Base-by-base conservation (phyloP, 176 grass and related monocot species). In the Saccharum spontaneum region DNA sequence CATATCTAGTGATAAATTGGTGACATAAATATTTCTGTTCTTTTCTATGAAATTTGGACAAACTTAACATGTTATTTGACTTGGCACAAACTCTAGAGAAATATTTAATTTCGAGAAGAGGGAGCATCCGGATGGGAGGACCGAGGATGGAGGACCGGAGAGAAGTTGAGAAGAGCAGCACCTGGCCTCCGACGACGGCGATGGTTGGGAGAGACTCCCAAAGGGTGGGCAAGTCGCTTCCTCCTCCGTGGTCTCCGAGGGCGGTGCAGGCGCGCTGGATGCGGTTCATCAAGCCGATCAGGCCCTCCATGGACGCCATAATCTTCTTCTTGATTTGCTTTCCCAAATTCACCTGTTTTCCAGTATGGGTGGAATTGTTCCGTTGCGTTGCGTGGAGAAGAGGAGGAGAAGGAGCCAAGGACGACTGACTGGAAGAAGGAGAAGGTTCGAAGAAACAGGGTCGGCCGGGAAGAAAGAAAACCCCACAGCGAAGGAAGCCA, bases 161-260 rank as follows among this genome's bases (percentile, higher is more conserved):
- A 50, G 24, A 30, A 73, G 50, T 74, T 33, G 23, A 65, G 15
- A 40, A 12, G 48, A 76, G 64, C 55, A 54, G 31, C 16, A 94
- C 93, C 90, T 95, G 93, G 85, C 90, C 90, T 41, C 93, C 93
- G 69, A 95, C 90, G 73, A 95, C 93, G 77, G 87, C 93, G 23
- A 94, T 91, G 24, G 93, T 86, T 28, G 93, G 93, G 48, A 94
- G 93, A 2, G 87, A 84, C 72, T 94, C 93, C 93, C 93, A 94
- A 24, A 94, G 93, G 2, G 93, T 90, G 49, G 93, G 90, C 59
- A 90, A 64, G 72, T 79, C 76, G 76, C 48, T 67, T 57, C 23
- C 59, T 28, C 62, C 89, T 33, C 92, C 92, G 44, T 83, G 77
- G 62, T 94, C 93, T 59, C 93, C 90, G 18, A 94, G 93, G 76